These are phyloP conservation scores for Macrolepiota albuminosa DNA, from an alignment of 768 basidiomycete genomes.

Conservation along the genomic window DNA sequence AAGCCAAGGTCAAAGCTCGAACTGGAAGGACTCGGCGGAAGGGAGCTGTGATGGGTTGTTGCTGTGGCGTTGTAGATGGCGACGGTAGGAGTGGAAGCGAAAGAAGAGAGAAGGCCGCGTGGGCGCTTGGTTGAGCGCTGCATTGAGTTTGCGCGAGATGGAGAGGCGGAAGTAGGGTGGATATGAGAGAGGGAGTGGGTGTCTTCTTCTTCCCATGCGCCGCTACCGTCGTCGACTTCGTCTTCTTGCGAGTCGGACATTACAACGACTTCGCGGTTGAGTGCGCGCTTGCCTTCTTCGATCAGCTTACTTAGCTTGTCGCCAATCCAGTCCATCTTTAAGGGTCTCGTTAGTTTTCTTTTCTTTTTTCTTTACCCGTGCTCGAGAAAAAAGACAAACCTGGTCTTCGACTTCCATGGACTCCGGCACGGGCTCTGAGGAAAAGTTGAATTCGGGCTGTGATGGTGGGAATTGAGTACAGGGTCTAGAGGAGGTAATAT, in stretches of 20 bases:
- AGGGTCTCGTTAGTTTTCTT: neutral
- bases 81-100: conserved; percentile 14
- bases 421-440: conserved; percentile 19
- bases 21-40: conserved; percentile 18
- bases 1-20: neutral
- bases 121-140: conserved; percentile 18
- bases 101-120: conserved; percentile 18
- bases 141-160: conserved; percentile 23
- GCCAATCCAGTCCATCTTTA: conserved; percentile 81
- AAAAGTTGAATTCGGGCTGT: conserved; percentile 42
- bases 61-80: neutral
- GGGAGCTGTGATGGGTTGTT: conserved; percentile 17
- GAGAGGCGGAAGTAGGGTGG: conserved; percentile 13
- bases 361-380: neutral
- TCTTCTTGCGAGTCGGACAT: conserved; percentile 72
- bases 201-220: conserved; percentile 69
- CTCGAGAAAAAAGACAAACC: conserved; percentile 22
- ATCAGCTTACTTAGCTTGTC: conserved; percentile 66
- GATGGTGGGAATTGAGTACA: conserved; percentile 20
- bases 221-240: conserved; percentile 71
- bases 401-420: conserved; percentile 40
- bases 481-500: conserved; percentile 1
- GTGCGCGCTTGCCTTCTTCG: conserved; percentile 72
- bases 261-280: conserved; percentile 74
- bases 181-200: neutral